These are phyloP conservation scores for Yamadazyma scolyti DNA, from an alignment of 805 yeast genomes.

Conservation along the genomic window DNA sequence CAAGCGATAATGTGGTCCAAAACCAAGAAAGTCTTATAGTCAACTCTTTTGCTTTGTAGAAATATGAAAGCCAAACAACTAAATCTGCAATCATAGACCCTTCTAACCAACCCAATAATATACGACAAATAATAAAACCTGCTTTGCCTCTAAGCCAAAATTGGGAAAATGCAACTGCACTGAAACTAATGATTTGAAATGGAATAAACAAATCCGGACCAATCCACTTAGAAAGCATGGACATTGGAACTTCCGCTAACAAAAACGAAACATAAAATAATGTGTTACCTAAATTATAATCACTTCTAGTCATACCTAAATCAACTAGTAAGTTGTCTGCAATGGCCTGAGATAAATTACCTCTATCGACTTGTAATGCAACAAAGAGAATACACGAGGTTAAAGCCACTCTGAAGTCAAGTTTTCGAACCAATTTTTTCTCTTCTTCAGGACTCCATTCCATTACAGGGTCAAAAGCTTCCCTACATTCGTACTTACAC, in stretches of 20 bases:
- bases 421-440: slow-evolving; percentile 14
- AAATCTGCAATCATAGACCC: slow-evolving; percentile 47
- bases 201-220: slow-evolving; percentile 69
- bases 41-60: slow-evolving; percentile 56
- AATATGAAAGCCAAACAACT: slow-evolving; percentile 60
- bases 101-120: slow-evolving; percentile 24
- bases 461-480: slow-evolving; percentile 30
- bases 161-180: slow-evolving; percentile 24
- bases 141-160: slow-evolving; percentile 18
- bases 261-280: slow-evolving; percentile 39
- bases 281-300: slow-evolving; percentile 39
- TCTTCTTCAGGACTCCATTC: slow-evolving; percentile 34
- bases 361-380: slow-evolving; percentile 21
- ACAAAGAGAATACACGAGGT: slow-evolving; percentile 19
- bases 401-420: slow-evolving; percentile 19
- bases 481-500: slow-evolving; percentile 29
- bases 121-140: slow-evolving; percentile 22
- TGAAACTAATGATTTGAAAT: slow-evolving; percentile 22
- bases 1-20: slow-evolving; percentile 26
- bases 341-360: slow-evolving; percentile 19
- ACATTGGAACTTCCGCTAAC: slow-evolving; percentile 53
- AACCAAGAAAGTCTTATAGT: slow-evolving; percentile 51
- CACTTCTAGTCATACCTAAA: slow-evolving; percentile 30
- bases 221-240: slow-evolving; percentile 53
- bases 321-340: slow-evolving; percentile 25